Base-by-base conservation (phyloP, 495 filamentous ascomycete genomes). In the Podospora pseudopauciseta region DNA sequence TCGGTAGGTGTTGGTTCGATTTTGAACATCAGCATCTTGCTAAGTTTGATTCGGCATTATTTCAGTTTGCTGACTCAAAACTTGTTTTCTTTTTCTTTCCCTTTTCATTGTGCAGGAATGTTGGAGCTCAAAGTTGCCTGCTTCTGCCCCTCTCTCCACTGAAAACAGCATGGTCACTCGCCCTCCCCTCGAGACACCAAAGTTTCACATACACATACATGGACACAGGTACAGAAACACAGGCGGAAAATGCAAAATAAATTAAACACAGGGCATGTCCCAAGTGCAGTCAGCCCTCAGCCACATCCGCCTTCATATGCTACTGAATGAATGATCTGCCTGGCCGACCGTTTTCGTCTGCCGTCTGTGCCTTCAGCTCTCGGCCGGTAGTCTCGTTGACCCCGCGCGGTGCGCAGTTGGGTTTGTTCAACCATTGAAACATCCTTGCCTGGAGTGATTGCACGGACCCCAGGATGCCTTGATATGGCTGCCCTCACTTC, bases 301-400 rank as follows among this genome's bases (percentile, higher is more conserved):
- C 61, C 61, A 63, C 61, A 44, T 49, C 61, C 61, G 61, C 61
- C 61, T 20, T 63, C 32, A 63, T 32, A 63, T 63, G 23, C 61
- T 27, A 15, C 30, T 32, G 4, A 7, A 32, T 32, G 27, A 16
- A 49, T 13, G 39, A 16, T 49, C 5, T 6, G 39, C 39, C 39
- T 49, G 39, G 39, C 5, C 39, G 9, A 13, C 39, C 39, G 39
- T 49, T 49, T 13, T 49, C 9, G 39, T 49, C 39, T 11, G 39
- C 39, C 13, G 39, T 49, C 39, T 13, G 39, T 49, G 39, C 39
- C 39, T 49, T 49, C 5, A 11, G 7, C 39, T 49, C 39, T 49
- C 39, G 39, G 39, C 39, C 39, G 39, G 39, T 49, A 49, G 39
- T 49, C 39, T 13, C 39, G 15, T 49, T 49, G 39, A 49, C 7